Evolutionary conservation across 768 basidiomycete genomes (phyloP).

Genomic region (Russula sp.): DNA sequence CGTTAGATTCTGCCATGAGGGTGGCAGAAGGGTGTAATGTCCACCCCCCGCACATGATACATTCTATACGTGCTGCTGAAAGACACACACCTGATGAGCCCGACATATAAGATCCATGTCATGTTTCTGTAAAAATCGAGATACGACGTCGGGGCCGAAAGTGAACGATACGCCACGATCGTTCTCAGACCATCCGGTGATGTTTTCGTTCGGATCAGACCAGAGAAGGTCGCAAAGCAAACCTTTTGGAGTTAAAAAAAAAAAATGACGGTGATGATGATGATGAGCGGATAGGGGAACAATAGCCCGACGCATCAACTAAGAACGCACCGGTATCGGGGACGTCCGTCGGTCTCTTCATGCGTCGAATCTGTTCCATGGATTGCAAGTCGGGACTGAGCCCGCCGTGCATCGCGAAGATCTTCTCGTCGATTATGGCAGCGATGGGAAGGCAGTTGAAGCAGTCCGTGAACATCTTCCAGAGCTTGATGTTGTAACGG

Average conservation of each 20-base stretch:
- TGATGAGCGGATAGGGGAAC: not conserved
- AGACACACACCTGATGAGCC: constrained; percentile 74
- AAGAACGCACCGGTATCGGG: constrained; percentile 84
- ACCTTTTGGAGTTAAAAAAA: constrained; percentile 42
- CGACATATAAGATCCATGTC: constrained; percentile 99
- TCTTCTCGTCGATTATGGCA: constrained; percentile 99
- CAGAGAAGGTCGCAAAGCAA: constrained; percentile 93
- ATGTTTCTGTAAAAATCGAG: constrained; percentile 95
- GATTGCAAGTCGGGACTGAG: constrained; percentile 94
- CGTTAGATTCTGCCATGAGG: no score
- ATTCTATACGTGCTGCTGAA: not conserved
- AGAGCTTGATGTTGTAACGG: constrained; percentile 99
- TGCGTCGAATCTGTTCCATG: constrained; percentile 98
- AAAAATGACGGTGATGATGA: not conserved
- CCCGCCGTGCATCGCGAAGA: constrained; percentile 99
- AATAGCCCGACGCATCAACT: no score
- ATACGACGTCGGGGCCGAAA: constrained; percentile 97
- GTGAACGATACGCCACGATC: constrained; percentile 98
- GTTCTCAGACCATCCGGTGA: constrained; percentile 98
- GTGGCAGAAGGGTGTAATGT: no score
- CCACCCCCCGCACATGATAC: no score
- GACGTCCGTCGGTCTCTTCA: constrained; percentile 98
- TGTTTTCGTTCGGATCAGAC: constrained; percentile 99
- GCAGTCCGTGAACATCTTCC: constrained; percentile 99
- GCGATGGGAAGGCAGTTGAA: constrained; percentile 99